Evolutionary conservation across 805 yeast species (phyloP).

Genomic region (Kazachstania taianensis): DNA sequence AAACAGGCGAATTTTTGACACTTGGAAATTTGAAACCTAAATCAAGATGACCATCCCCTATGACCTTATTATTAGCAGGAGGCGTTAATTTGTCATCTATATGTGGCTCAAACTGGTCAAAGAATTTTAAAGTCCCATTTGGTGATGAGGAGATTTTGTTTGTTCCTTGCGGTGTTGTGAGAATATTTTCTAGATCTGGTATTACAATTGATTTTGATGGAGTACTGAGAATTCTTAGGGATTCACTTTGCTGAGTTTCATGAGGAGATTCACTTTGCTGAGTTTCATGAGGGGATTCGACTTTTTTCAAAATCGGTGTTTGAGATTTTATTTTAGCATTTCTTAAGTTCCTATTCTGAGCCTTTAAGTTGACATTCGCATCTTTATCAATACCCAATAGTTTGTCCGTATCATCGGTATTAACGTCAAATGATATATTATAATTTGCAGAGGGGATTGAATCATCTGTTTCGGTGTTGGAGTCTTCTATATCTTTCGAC

Average conservation of each 20-base stretch:
- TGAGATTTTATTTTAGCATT: background rate
- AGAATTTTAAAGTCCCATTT: slow-evolving; percentile 18
- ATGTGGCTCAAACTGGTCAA: slow-evolving; percentile 17
- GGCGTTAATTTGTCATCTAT: no score
- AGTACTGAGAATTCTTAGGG: slow-evolving; percentile 19
- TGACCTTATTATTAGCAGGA: no score
- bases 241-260: slow-evolving; percentile 4
- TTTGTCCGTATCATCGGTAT: slow-evolving; percentile 13
- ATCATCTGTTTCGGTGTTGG: slow-evolving; percentile 2
- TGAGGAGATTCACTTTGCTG: background rate
- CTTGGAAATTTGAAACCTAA: no score
- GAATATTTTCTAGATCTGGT: slow-evolving; percentile 17
- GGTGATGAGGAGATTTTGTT: background rate
- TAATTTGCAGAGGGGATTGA: slow-evolving; percentile 25
- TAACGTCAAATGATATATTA: slow-evolving; percentile 20
- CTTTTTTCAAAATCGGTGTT: background rate
- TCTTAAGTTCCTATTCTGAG: slow-evolving; percentile 21
- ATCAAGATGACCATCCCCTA: no score
- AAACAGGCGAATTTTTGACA: no score
- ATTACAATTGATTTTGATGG: slow-evolving; percentile 22
- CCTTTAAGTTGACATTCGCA: slow-evolving; percentile 26
- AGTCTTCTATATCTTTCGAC: background rate
- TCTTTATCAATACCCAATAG: slow-evolving; percentile 24
- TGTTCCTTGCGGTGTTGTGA: slow-evolving; percentile 9
- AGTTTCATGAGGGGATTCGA: background rate